Percentiles rank a stretch among this genome's conserved stretches.
phyloP scores from a whole-genome alignment of 2,329 filamentous ascomycete genomes.

The Xylaria sp. region DNA sequence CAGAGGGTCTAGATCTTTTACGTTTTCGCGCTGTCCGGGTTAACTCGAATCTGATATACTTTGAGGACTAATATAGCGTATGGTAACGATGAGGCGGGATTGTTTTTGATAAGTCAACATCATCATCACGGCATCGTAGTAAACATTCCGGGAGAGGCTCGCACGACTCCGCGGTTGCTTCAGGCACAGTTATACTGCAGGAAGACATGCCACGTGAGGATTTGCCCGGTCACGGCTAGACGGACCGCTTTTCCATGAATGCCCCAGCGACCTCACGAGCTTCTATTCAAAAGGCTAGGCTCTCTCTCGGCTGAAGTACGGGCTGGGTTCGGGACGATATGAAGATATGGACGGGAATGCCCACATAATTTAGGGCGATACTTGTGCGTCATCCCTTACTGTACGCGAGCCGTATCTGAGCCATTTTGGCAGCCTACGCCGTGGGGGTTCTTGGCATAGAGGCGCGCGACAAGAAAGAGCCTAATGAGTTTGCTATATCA shows the following conservation, averaged over 20 bases:
- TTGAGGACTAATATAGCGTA: too few species aligned
- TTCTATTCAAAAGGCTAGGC: conserved; percentile 12
- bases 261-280: conserved; percentile 15
- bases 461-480: conserved; percentile 28
- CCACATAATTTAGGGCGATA: conserved; percentile 8
- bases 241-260: conserved; percentile 27
- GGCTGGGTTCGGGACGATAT: conserved; percentile 9
- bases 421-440: conserved; percentile 10
- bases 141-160: conserved; percentile 8
- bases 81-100: not conserved
- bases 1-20: conserved; percentile 2
- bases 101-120: not conserved
- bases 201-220: conserved; percentile 5
- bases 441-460: conserved; percentile 12
- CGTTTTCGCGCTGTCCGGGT: too few species aligned
- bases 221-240: conserved; percentile 13
- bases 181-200: conserved; percentile 11
- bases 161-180: not conserved
- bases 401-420: conserved; percentile 12
- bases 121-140: conserved; percentile 4
- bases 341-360: conserved; percentile 8
- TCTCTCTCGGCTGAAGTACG: conserved; percentile 29
- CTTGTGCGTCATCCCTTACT: conserved; percentile 4
- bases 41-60: too few species aligned
- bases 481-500: conserved; percentile 29